Evolutionary conservation across 345 rosid species (phyloP).

Genomic region (Durio zibethinus): DNA sequence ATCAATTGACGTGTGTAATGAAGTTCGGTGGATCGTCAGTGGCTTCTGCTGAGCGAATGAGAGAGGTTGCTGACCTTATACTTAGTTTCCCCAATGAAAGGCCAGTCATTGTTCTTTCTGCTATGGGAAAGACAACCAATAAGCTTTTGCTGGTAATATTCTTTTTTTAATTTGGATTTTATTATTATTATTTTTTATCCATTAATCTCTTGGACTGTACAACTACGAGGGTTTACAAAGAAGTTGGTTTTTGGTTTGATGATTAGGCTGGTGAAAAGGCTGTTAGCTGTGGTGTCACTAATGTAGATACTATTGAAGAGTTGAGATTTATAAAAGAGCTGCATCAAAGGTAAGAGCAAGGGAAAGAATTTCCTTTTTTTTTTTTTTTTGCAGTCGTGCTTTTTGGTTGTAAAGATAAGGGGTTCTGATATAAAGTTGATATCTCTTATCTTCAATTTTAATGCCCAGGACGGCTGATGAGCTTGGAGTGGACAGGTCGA

Average conservation of each 20-base stretch:
- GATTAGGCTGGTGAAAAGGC: conserved; percentile 95
- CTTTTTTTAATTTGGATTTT: not conserved
- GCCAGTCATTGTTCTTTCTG: conserved; percentile 89
- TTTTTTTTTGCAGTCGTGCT: not conserved
- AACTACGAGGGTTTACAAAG: not conserved
- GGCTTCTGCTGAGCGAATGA: conserved; percentile 81
- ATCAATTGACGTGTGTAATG: conserved; percentile 73
- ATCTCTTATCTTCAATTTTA: conserved; percentile 1
- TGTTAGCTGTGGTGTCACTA: conserved; percentile 77
- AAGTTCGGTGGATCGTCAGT: conserved; percentile 97
- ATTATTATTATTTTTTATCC: not conserved
- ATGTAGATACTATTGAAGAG: conserved; percentile 67
- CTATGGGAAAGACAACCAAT: conserved; percentile 96
- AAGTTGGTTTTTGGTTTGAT: not conserved
- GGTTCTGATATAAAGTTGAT: conserved; percentile 5
- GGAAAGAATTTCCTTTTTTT: not conserved
- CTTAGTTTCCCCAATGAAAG: conserved; percentile 70
- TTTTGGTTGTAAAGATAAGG: not conserved
- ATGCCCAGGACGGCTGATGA: conserved; percentile 73
- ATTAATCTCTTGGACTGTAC: not conserved
- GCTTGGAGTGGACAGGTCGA: conserved; percentile 55
- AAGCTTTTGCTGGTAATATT: conserved; percentile 68
- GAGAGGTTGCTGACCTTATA: conserved; percentile 80
- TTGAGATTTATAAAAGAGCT: conserved; percentile 64
- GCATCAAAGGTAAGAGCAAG: conserved; percentile 56